phyloP scores from a whole-genome alignment of 352 stramenopile species.

The Plasmopara viticola region DNA sequence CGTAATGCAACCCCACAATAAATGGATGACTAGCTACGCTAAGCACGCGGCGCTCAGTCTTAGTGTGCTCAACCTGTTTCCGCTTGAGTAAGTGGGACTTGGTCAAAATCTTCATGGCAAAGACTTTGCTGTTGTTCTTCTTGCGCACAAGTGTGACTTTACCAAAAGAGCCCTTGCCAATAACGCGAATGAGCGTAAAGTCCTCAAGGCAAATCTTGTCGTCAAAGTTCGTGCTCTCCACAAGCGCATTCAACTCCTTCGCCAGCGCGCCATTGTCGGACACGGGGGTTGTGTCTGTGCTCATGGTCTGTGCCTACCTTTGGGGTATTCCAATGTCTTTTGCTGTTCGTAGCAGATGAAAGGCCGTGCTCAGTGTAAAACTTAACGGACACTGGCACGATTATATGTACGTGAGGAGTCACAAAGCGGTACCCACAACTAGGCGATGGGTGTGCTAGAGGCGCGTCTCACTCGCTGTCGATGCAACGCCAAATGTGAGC shows the following conservation, averaged over 20 bases:
- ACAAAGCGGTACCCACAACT: constrained; percentile 7
- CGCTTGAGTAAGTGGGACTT: constrained; percentile 92
- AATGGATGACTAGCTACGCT: constrained; percentile 95
- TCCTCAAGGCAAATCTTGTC: constrained; percentile 87
- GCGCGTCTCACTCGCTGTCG: constrained; percentile 6
- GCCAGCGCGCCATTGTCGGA: constrained; percentile 29
- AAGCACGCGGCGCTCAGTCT: constrained; percentile 94
- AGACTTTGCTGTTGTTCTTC: constrained; percentile 87
- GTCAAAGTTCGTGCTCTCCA: constrained; percentile 71
- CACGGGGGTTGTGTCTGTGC: constrained; percentile 31
- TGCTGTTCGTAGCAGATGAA: constrained; percentile 9
- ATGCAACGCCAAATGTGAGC: constrained; percentile 7
- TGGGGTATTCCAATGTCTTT: not conserved
- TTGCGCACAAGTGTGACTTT: constrained; percentile 88
- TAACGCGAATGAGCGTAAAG: constrained; percentile 86
- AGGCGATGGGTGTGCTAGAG: constrained; percentile 7
- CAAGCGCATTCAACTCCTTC: constrained; percentile 62
- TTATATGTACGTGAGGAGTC: constrained; percentile 6
- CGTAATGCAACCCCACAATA: constrained; percentile 96
- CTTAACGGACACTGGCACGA: constrained; percentile 8
- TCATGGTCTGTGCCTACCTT: constrained; percentile 31
- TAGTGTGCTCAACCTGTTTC: constrained; percentile 95
- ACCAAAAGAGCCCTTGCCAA: constrained; percentile 86
- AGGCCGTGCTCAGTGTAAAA: not conserved
- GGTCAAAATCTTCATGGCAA: constrained; percentile 87